phyloP scores from a whole-genome alignment of 768 basidiomycete genomes.

The Lactarius tabidus region DNA sequence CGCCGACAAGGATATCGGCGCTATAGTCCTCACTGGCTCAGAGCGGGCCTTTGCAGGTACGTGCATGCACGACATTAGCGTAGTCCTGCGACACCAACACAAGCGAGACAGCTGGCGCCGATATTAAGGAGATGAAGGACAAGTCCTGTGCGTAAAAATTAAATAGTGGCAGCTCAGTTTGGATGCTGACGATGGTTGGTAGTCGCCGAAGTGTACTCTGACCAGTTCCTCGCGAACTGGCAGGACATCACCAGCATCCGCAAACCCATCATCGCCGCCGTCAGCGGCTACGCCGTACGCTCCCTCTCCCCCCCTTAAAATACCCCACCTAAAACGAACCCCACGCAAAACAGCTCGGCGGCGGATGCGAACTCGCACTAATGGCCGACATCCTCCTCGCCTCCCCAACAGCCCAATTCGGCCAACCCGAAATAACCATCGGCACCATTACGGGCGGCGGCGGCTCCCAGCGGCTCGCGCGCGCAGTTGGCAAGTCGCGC shows the following conservation, averaged over 20 bases:
- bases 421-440: conserved; percentile 94
- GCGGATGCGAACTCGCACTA: conserved; percentile 94
- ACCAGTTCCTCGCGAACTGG: conserved; percentile 87
- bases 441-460: conserved; percentile 95
- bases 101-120: conserved; percentile 70
- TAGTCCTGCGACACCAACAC: neutral
- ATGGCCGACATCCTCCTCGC: conserved; percentile 96
- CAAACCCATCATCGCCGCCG: conserved; percentile 95
- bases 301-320: neutral
- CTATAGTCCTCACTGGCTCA: conserved; percentile 89
- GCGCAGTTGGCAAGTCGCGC: conserved; percentile 83
- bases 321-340: too few relatives aligned
- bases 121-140: conserved; percentile 99
- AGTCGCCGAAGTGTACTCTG: conserved; percentile 87
- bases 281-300: conserved; percentile 89
- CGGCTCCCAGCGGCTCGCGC: conserved; percentile 87
- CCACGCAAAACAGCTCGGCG: conserved; percentile 75
- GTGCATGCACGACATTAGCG: conserved; percentile 29
- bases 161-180: too few relatives aligned
- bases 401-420: conserved; percentile 86
- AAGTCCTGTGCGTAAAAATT: conserved; percentile 63
- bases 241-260: conserved; percentile 61
- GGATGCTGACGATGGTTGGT: conserved; percentile 12
- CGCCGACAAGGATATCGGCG: conserved; percentile 64
- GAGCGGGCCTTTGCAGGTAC: conserved; percentile 90